These are phyloP conservation scores for Alisma plantagoaquatica DNA, from an alignment of 106 monocot genomes.

Conservation along the genomic window DNA sequence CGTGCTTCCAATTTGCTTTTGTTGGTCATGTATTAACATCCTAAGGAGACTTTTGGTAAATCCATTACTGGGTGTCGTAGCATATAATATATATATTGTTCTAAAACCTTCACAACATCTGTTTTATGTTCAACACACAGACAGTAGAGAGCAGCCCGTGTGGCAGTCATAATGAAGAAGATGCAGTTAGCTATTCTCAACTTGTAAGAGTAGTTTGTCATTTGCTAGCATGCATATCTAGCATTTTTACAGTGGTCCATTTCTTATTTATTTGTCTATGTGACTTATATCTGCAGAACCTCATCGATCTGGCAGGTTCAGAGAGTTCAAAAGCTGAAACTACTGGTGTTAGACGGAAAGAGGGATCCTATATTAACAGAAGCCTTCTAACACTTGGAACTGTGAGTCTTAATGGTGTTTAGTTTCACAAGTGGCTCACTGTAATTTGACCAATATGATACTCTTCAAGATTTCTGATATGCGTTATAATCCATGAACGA, in stretches of 20 bases:
- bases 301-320: slow-evolving; percentile 99
- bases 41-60: no score
- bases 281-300: slow-evolving; percentile 84
- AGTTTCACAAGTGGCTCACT: no score
- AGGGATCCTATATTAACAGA: slow-evolving; percentile 94
- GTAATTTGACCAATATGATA: no score
- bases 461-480: no score
- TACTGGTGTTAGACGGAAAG: slow-evolving; percentile 80
- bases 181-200: slow-evolving; percentile 81
- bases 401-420: slow-evolving; percentile 20
- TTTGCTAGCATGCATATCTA: no score
- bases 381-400: slow-evolving; percentile 97
- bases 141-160: slow-evolving; percentile 91
- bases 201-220: slow-evolving; percentile 41
- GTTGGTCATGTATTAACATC: no score
- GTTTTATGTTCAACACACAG: slow-evolving; percentile 25
- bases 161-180: slow-evolving; percentile 67
- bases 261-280: not conserved
- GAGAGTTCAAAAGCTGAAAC: slow-evolving; percentile 97
- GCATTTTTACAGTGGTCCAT: not conserved
- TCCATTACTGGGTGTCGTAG: no score
- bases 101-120: no score
- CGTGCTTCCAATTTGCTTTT: no score
- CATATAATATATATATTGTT: no score
- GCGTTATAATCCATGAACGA: no score